phyloP scores from a whole-genome alignment of 2,329 filamentous ascomycete genomes.

The Colletotrichum plurivorum region DNA sequence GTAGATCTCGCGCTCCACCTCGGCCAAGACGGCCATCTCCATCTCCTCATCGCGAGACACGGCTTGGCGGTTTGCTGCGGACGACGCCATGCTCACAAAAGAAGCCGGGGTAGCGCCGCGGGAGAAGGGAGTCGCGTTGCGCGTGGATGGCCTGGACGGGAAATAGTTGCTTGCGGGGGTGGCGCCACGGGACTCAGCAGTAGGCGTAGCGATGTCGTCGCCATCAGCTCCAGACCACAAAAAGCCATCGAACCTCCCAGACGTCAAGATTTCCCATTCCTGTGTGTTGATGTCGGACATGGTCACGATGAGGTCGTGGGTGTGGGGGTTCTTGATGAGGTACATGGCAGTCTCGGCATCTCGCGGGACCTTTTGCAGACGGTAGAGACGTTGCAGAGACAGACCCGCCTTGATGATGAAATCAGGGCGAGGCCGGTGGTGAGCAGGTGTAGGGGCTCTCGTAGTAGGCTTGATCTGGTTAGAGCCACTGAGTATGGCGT shows the following conservation, averaged over 20 bases:
- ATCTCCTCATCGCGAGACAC: slow-evolving; percentile 95
- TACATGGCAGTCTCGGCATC: slow-evolving; percentile 91
- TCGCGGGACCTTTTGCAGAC: slow-evolving; percentile 79
- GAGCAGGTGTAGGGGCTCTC: slow-evolving; percentile 78
- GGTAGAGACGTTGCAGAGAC: slow-evolving; percentile 88
- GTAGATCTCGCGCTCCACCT: slow-evolving; percentile 94
- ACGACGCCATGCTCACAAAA: slow-evolving; percentile 71
- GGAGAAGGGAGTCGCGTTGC: slow-evolving; percentile 66
- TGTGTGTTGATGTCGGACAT: slow-evolving; percentile 88
- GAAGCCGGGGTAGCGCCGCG: slow-evolving; percentile 71
- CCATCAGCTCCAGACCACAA: slow-evolving; percentile 90
- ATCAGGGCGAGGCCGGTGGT: slow-evolving; percentile 74
- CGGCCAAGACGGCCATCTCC: slow-evolving; percentile 89
- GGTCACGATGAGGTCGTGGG: slow-evolving; percentile 90
- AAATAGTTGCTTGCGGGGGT: slow-evolving; percentile 68
- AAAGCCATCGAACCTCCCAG: slow-evolving; percentile 95
- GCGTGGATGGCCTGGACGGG: slow-evolving; percentile 48
- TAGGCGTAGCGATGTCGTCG: slow-evolving; percentile 59
- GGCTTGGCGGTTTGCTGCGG: slow-evolving; percentile 64
- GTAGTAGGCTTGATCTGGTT: slow-evolving; percentile 68
- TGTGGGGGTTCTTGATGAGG: slow-evolving; percentile 83
- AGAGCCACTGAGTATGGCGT: slow-evolving; percentile 78
- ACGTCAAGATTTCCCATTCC: slow-evolving; percentile 97
- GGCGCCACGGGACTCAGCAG: slow-evolving; percentile 61
- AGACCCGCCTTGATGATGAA: slow-evolving; percentile 82